Conservation (phyloP, 257 asterid species). For the Dorcoceras hygrometricum region DNA sequence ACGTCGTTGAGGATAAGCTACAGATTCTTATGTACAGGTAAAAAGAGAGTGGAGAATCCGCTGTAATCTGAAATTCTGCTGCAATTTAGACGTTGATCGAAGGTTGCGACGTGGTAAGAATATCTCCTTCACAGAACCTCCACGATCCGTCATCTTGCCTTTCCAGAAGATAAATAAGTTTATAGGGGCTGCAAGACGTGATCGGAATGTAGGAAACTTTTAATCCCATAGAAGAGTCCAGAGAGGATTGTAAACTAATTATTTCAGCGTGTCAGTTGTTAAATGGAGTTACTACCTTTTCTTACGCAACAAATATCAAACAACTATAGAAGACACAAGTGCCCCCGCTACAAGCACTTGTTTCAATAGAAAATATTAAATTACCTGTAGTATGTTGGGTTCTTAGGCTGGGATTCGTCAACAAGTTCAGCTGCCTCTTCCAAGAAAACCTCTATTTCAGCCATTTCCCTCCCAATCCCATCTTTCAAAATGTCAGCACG, state of each 20-base stretch:
- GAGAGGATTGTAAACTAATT: background rate
- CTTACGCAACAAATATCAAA: constrained; percentile 5
- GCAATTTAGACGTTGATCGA: constrained; percentile 23
- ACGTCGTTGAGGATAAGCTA: constrained; percentile 26
- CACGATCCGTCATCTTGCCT: constrained; percentile 83
- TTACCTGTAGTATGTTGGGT: constrained; percentile 96
- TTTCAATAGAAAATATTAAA: constrained; percentile 10
- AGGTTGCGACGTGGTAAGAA: constrained; percentile 48
- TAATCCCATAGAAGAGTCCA: background rate
- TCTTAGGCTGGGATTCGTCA: constrained; percentile 69
- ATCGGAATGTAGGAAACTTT: constrained; percentile 14
- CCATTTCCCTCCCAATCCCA: constrained; percentile 69
- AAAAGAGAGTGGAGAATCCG: constrained; percentile 14
- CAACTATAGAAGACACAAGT: background rate
- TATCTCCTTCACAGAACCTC: constrained; percentile 74
- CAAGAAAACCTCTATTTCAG: constrained; percentile 84
- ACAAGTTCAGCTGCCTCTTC: constrained; percentile 99
- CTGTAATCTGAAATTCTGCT: background rate
- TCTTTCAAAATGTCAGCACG: constrained; percentile 67
- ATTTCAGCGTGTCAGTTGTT: constrained; percentile 2
- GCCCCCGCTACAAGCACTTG: constrained; percentile 16
- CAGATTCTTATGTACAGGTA: constrained; percentile 35
- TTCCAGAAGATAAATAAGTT: constrained; percentile 69
- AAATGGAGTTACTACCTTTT: constrained; percentile 10
- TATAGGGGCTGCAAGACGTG: constrained; percentile 74